phyloP scores from a whole-genome alignment of 2,329 filamentous ascomycete genomes.

The Xylariaceae sp. region DNA sequence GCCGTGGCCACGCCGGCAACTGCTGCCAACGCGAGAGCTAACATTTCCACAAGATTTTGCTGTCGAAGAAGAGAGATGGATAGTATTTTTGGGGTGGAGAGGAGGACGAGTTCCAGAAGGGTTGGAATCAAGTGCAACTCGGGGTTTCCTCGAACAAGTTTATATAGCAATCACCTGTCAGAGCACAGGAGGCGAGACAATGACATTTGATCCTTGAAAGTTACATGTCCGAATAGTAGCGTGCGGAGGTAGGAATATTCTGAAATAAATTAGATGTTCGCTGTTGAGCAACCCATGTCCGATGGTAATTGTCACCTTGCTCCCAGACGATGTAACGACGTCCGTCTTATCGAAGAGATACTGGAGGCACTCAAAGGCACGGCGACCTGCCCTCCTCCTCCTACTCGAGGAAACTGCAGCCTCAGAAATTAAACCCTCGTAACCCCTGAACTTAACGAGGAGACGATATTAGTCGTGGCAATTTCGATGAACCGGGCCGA shows the following conservation, averaged over 20 bases:
- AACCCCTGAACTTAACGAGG: neutral
- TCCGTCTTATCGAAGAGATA: neutral
- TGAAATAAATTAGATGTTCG: conserved; percentile 22
- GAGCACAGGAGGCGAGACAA: neutral
- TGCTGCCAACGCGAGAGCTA: conserved; percentile 28
- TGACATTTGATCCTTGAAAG: conserved; percentile 1
- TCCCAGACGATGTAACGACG: conserved; percentile 12
- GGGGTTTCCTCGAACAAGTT: conserved; percentile 12
- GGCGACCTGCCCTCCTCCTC: neutral
- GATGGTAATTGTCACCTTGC: conserved; percentile 15
- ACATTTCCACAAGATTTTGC: conserved; percentile 22
- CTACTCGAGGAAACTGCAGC: neutral
- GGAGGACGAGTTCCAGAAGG: conserved; percentile 8
- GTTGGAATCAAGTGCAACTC: conserved; percentile 13
- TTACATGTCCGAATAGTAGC: neutral
- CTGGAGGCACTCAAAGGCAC: neutral
- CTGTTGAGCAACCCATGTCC: conserved; percentile 15
- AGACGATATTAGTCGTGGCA: conserved; percentile 2
- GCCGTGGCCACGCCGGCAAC: conserved; percentile 36
- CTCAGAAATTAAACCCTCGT: neutral
- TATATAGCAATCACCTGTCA: conserved; percentile 22
- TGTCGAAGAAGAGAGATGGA: conserved; percentile 4
- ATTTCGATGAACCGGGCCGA: conserved; percentile 14
- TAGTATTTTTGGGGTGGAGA: conserved; percentile 9
- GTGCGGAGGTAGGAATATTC: conserved; percentile 11